Percentiles rank a stretch among this genome's conserved stretches.
Evolutionary conservation across 345 rosid genomes (phyloP).

Genomic region (Noccaea caerulescens): DNA sequence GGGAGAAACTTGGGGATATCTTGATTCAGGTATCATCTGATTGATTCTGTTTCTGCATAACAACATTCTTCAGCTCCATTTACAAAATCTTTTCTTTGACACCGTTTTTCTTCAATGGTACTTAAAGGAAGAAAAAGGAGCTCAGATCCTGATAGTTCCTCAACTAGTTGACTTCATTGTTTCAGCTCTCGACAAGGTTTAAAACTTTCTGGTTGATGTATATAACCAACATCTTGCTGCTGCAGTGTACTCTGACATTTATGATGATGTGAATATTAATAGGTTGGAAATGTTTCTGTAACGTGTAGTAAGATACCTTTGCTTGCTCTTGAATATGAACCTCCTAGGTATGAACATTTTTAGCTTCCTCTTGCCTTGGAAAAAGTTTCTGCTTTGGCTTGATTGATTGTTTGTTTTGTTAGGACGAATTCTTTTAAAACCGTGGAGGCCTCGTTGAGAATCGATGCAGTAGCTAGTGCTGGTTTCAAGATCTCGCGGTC

Average conservation of each 20-base stretch:
- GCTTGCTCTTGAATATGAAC: slow-evolving; percentile 82
- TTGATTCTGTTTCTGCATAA: neutral
- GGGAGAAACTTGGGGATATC: slow-evolving; percentile 92
- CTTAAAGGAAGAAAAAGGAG: slow-evolving; percentile 80
- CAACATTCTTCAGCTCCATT: slow-evolving; percentile 3
- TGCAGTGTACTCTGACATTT: slow-evolving; percentile 9
- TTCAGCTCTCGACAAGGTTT: slow-evolving; percentile 80
- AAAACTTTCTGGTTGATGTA: neutral
- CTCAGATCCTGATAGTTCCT: slow-evolving; percentile 81
- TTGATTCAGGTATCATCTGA: slow-evolving; percentile 69
- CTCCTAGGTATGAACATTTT: slow-evolving; percentile 63
- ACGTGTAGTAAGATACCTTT: slow-evolving; percentile 77
- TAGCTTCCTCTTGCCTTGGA: neutral
- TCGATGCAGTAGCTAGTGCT: slow-evolving; percentile 98
- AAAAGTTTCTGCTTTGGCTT: neutral
- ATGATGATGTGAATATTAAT: slow-evolving; percentile 31
- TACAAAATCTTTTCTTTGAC: neutral
- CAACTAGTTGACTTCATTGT: slow-evolving; percentile 82
- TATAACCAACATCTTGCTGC: slow-evolving; percentile 12
- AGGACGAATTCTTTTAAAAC: slow-evolving; percentile 83
- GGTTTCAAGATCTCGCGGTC: slow-evolving; percentile 93
- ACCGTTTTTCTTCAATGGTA: slow-evolving; percentile 11
- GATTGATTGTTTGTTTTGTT: slow-evolving; percentile 20
- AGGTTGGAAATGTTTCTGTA: slow-evolving; percentile 90
- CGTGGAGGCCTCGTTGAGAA: slow-evolving; percentile 82